Percentiles rank a stretch among this genome's conserved stretches.
Evolutionary conservation across 768 basidiomycete genomes (phyloP).

Genomic region (Cantharellus anzutake): DNA sequence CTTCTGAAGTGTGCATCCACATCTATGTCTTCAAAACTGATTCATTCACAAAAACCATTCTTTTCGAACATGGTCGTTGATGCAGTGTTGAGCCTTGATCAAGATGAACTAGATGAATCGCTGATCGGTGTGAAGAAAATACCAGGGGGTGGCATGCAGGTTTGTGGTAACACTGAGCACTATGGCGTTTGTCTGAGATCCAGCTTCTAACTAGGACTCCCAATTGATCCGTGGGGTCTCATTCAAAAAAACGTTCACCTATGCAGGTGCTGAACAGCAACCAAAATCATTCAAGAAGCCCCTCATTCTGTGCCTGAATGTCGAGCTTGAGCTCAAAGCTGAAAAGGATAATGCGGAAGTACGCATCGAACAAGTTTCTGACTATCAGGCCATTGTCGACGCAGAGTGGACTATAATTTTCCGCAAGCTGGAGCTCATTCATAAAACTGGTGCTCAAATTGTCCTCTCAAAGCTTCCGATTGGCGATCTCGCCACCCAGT

Average conservation of each 20-base stretch:
- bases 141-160: constrained; percentile 88
- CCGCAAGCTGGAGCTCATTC: constrained; percentile 88
- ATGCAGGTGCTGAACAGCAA: constrained; percentile 97
- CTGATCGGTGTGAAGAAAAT: constrained; percentile 97
- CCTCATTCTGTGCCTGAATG: constrained; percentile 84
- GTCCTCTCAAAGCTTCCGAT: constrained; percentile 96
- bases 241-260: constrained; percentile 99
- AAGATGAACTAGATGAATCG: constrained; percentile 83
- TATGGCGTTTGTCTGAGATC: not conserved
- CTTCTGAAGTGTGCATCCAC: constrained; percentile 94
- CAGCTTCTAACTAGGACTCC: constrained; percentile 33
- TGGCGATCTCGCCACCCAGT: constrained; percentile 95
- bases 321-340: constrained; percentile 95
- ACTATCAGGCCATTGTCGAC: constrained; percentile 98
- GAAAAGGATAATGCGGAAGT: constrained; percentile 99
- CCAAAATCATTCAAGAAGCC: constrained; percentile 83
- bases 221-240: constrained; percentile 77
- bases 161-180: not conserved
- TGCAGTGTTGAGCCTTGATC: constrained; percentile 83
- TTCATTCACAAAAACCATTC: constrained; percentile 97
- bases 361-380: constrained; percentile 86
- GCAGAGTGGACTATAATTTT: constrained; percentile 99
- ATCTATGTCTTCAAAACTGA: constrained; percentile 99
- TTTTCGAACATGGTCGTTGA: constrained; percentile 99
- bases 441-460: constrained; percentile 90